A percentile compares a stretch with the other conserved stretches of the same genome.
Evolutionary conservation across 2,329 filamentous ascomycete species (phyloP).

Genomic region (Microcyclosporella mali): DNA sequence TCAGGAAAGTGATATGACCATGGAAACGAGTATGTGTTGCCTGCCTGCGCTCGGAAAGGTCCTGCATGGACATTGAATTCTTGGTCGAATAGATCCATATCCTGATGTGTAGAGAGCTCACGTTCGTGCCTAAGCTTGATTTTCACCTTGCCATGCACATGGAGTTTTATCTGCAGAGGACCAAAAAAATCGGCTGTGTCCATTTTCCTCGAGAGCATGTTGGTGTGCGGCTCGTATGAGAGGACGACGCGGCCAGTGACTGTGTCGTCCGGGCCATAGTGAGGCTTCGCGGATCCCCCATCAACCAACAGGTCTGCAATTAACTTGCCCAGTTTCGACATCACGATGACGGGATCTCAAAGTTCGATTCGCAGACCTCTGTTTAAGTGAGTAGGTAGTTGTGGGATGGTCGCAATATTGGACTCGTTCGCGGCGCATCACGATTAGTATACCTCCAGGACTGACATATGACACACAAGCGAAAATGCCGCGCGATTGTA

Average conservation of each 20-base stretch:
- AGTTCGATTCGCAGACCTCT: too few relatives aligned
- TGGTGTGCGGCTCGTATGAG: slow-evolving; percentile 8
- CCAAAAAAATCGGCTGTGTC: slow-evolving; percentile 16
- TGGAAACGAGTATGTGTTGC: slow-evolving; percentile 7
- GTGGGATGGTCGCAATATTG: too few relatives aligned
- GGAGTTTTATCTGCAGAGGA: slow-evolving; percentile 10
- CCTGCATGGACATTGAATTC: slow-evolving; percentile 12
- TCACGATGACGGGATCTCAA: too few relatives aligned
- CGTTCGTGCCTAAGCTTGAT: slow-evolving; percentile 12
- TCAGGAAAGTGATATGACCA: slow-evolving; percentile 12
- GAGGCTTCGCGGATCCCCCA: neutral
- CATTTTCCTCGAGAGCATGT: slow-evolving; percentile 12
- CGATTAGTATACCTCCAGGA: too few relatives aligned
- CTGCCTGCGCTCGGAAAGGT: slow-evolving; percentile 13
- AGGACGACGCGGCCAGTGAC: slow-evolving; percentile 12
- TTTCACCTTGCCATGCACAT: slow-evolving; percentile 9
- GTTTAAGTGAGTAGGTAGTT: too few relatives aligned
- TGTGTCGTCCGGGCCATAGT: slow-evolving; percentile 13
- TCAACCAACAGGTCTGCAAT: neutral
- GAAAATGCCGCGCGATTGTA: too few relatives aligned
- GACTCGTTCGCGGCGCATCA: too few relatives aligned
- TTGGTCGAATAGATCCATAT: slow-evolving; percentile 7
- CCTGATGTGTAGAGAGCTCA: slow-evolving; percentile 14
- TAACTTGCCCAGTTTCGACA: neutral
- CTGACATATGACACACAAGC: too few relatives aligned